These are phyloP conservation scores for Rosa rugosa DNA, from an alignment of 306 rosid genomes.

Conservation along the genomic window DNA sequence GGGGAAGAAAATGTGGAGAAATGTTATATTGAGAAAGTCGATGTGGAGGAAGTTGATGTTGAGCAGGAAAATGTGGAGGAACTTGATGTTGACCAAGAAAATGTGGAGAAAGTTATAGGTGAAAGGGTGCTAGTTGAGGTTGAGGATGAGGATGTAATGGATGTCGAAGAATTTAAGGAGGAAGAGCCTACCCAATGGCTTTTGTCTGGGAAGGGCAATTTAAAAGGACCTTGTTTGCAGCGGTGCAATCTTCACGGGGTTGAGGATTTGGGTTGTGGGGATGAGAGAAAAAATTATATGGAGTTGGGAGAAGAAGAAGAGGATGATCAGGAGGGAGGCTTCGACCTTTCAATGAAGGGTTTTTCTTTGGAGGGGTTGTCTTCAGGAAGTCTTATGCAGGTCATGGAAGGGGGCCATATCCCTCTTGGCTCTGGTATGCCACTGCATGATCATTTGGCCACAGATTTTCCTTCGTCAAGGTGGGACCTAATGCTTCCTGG, in stretches of 20 bases:
- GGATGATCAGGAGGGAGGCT: conserved; percentile 48
- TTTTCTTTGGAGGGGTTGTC: conserved; percentile 58
- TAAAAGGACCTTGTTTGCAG: conserved; percentile 44
- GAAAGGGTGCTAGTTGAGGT: conserved; percentile 8
- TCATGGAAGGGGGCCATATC: conserved; percentile 47
- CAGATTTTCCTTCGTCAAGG: conserved; percentile 61
- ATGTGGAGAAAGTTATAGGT: conserved; percentile 5
- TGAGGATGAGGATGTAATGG: conserved; percentile 29
- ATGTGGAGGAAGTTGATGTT: too few species aligned
- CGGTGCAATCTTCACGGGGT: conserved; percentile 42
- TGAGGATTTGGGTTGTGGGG: conserved; percentile 36
- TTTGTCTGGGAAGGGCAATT: conserved; percentile 41
- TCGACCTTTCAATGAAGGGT: conserved; percentile 52
- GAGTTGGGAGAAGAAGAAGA: conserved; percentile 33
- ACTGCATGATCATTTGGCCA: conserved; percentile 53
- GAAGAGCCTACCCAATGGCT: conserved; percentile 55
- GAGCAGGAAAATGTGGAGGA: too few species aligned
- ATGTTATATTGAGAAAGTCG: too few species aligned
- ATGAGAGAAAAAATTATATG: conserved; percentile 32
- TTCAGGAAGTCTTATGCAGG: conserved; percentile 56
- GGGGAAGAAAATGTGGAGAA: too few species aligned
- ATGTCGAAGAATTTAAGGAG: conserved; percentile 51
- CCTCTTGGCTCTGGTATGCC: conserved; percentile 64
- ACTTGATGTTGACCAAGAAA: background rate
- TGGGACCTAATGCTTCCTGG: conserved; percentile 54